A percentile compares a stretch with the other conserved stretches of the same genome.
These are phyloP conservation scores for Paecilomyces niveus DNA, from an alignment of 2,329 filamentous ascomycete genomes.

Conservation along the genomic window DNA sequence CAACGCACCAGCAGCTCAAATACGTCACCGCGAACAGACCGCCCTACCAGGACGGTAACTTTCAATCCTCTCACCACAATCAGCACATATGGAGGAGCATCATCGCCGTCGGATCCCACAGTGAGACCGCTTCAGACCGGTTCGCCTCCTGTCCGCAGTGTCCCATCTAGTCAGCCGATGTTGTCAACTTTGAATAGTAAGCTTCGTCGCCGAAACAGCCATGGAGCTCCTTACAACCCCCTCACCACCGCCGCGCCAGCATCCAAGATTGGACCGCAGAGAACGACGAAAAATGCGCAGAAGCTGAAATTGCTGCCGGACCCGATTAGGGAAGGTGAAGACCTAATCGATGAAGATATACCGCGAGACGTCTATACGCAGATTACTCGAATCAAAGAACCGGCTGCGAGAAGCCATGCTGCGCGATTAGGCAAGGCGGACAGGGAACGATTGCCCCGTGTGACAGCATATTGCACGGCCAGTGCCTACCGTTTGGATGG, in stretches of 20 bases:
- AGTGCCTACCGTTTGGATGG: constrained; percentile 86
- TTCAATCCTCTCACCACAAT: constrained; percentile 43
- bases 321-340: constrained; percentile 72
- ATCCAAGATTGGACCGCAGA: constrained; percentile 82
- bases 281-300: constrained; percentile 91
- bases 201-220: constrained; percentile 77
- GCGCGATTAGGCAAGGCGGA: constrained; percentile 91
- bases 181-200: constrained; percentile 81
- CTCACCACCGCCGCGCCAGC: constrained; percentile 35
- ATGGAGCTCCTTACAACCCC: constrained; percentile 51
- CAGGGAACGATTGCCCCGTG: constrained; percentile 74
- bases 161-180: constrained; percentile 47
- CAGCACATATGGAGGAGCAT: constrained; percentile 35
- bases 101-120: constrained; percentile 30
- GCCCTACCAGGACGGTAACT: constrained; percentile 37
- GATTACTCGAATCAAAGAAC: constrained; percentile 95
- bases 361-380: constrained; percentile 95
- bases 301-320: constrained; percentile 96
- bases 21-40: constrained; percentile 32
- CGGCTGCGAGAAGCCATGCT: constrained; percentile 83
- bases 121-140: constrained; percentile 35
- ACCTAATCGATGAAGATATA: constrained; percentile 76
- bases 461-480: constrained; percentile 95
- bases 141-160: constrained; percentile 29
- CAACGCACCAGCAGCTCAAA: constrained; percentile 19